Conservation (phyloP, 169 alveolate genomes). For the Pseudocohnilembus persalinus region DNA sequence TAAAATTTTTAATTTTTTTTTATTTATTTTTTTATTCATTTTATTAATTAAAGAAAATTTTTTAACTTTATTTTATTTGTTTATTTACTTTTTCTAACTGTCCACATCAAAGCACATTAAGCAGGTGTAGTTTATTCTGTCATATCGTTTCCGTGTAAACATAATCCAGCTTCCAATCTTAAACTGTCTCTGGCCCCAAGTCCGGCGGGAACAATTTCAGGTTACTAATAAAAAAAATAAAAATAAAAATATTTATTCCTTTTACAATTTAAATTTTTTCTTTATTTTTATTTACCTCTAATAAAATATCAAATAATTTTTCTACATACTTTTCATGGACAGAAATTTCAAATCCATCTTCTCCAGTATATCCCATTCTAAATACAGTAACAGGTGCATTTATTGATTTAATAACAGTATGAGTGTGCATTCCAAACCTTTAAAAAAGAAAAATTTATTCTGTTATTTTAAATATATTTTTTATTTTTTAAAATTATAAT, state of each 20-base stretch:
- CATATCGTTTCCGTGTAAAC: slow-evolving; percentile 83
- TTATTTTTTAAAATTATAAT: too few relatives aligned
- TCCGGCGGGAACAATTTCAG: slow-evolving; percentile 63
- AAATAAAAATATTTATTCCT: too few relatives aligned
- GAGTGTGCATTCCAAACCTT: slow-evolving; percentile 25
- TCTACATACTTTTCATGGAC: slow-evolving; percentile 44
- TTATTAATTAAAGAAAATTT: background rate
- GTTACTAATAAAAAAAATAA: background rate
- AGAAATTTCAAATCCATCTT: slow-evolving; percentile 88
- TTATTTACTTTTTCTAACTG: slow-evolving; percentile 59
- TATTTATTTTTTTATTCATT: slow-evolving; percentile 11
- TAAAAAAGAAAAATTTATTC: background rate
- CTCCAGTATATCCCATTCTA: slow-evolving; percentile 89
- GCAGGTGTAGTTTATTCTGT: slow-evolving; percentile 73
- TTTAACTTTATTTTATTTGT: slow-evolving; percentile 43
- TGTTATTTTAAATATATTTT: slow-evolving; percentile 4
- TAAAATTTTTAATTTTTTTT: background rate
- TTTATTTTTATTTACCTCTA: background rate
- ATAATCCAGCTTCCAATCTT: slow-evolving; percentile 87
- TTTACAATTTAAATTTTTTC: too few relatives aligned
- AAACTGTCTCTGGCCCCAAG: slow-evolving; percentile 87
- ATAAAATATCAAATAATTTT: slow-evolving; percentile 21
- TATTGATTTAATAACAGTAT: too few relatives aligned
- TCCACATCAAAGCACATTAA: slow-evolving; percentile 82
- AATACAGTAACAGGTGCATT: slow-evolving; percentile 51